These are phyloP conservation scores for Pseudogymnoascus sp. DNA, from an alignment of 2,329 filamentous ascomycete genomes.

Conservation along the genomic window DNA sequence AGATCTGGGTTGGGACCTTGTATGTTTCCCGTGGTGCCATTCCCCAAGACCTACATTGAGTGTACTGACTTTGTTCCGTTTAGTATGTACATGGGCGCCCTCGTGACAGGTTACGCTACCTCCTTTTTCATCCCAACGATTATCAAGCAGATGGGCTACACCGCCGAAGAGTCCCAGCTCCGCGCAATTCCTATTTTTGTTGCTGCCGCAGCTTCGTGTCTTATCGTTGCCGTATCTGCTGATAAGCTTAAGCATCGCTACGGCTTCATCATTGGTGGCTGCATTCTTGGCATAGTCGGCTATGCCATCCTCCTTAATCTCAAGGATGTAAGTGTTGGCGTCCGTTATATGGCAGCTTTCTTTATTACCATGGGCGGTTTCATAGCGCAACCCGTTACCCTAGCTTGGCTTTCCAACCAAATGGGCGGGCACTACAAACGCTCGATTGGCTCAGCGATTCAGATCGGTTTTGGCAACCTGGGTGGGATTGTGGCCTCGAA, in stretches of 20 bases:
- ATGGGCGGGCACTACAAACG: conserved; percentile 45
- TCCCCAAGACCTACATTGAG: neutral
- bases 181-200: conserved; percentile 33
- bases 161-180: conserved; percentile 29
- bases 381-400: conserved; percentile 28
- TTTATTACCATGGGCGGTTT: conserved; percentile 31
- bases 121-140: conserved; percentile 37
- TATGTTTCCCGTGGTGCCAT: neutral
- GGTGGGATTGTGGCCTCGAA: conserved; percentile 32
- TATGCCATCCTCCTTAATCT: conserved; percentile 31
- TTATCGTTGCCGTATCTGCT: conserved; percentile 28
- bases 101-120: conserved; percentile 28
- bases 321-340: conserved; percentile 38
- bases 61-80: neutral
- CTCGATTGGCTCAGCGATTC: conserved; percentile 39
- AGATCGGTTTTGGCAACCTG: conserved; percentile 42
- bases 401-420: conserved; percentile 45
- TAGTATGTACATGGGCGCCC: conserved; percentile 26
- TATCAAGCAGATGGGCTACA: conserved; percentile 32
- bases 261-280: conserved; percentile 29
- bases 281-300: conserved; percentile 26
- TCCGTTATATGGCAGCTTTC: conserved; percentile 33
- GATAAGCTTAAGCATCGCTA: conserved; percentile 31
- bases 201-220: conserved; percentile 26
- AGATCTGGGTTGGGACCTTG: conserved; percentile 31